phyloP scores from a whole-genome alignment of 2,329 filamentous ascomycete genomes.

The Alternaria angustiovoidea region DNA sequence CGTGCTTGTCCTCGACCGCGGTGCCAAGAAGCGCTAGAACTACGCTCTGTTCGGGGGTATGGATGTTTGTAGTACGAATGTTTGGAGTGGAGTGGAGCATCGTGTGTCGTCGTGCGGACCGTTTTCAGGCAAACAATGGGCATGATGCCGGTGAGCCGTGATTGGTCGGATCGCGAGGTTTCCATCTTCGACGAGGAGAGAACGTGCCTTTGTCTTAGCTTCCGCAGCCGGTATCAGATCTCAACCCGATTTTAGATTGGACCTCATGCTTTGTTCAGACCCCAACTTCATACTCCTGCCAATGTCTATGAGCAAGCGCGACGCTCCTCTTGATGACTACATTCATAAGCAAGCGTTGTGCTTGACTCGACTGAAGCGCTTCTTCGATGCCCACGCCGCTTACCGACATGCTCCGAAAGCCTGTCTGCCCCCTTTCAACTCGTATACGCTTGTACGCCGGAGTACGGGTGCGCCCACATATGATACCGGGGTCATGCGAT shows the following conservation, averaged over 20 bases:
- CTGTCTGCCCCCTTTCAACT: not conserved
- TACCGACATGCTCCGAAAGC: not conserved
- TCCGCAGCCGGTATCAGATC: slow-evolving; percentile 10
- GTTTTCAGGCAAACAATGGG: slow-evolving; percentile 19
- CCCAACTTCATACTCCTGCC: not conserved
- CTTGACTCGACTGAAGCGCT: not conserved
- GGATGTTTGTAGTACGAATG: not conserved
- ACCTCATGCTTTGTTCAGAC: slow-evolving; percentile 2
- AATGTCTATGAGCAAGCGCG: not conserved
- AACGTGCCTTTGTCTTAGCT: slow-evolving; percentile 15
- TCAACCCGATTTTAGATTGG: not conserved
- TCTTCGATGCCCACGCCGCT: not conserved
- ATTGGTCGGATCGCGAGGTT: slow-evolving; percentile 13
- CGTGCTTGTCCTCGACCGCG: not conserved
- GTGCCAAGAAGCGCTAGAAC: not conserved
- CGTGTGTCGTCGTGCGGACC: slow-evolving; percentile 18
- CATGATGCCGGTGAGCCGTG: slow-evolving; percentile 7
- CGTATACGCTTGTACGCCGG: not conserved
- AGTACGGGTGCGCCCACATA: not conserved
- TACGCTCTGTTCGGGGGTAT: not conserved
- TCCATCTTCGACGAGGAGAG: slow-evolving; percentile 12
- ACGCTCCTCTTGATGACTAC: not conserved
- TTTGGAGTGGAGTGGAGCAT: not conserved
- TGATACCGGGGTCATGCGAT: not conserved
- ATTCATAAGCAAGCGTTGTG: not conserved